Base-by-base conservation (phyloP, 1,139 yeast genomes). In the Pichia sp. region DNA sequence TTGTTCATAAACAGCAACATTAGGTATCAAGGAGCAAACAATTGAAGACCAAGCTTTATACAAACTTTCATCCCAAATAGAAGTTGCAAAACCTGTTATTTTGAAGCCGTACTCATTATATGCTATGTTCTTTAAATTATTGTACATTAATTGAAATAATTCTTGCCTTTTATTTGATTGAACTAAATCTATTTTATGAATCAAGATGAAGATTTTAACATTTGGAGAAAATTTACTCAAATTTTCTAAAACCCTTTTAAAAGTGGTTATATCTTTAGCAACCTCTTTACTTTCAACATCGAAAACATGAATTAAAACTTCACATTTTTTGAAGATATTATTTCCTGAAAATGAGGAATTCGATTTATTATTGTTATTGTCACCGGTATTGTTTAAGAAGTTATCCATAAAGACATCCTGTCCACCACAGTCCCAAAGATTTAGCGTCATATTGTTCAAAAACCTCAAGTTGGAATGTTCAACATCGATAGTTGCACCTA, bases 401-500 rank as follows among this genome's bases (percentile, higher is more conserved):
- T 88, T 89, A 58, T 89, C 96, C 86, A 93, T 89, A 55, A 89
- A 93, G 3, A 85, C 89, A 61, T 91, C 97, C 62, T 91, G 99
- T 4, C 95, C 95, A 52, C 98, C 99, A 65, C 98, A 91, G 61
- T 91, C 99, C 98, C 98, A 89, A 26, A 91, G 68, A 54, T 91
- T 91, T 43, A 91, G 70, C 1, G 96, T 88, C 94, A 91, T 87
- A 60, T 91, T 89, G 5, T 96, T 96, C 46, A 91, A 68, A 57
- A 91, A 89, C 43, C 97, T 69, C 41, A 91, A 68, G 63, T 91
- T 96, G 5, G 97, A 88, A 59, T 91, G 96, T 59, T 93, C 98
- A 21, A 91, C 97, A 58, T 93, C 98, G 47, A 93, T 89, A 1
- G 98, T 91, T 20, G 98, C 98, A 1, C 98, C 98, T 14, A 91